Base-by-base conservation (phyloP, 352 stramenopile genomes). In the Halophytophthora polymorphica region DNA sequence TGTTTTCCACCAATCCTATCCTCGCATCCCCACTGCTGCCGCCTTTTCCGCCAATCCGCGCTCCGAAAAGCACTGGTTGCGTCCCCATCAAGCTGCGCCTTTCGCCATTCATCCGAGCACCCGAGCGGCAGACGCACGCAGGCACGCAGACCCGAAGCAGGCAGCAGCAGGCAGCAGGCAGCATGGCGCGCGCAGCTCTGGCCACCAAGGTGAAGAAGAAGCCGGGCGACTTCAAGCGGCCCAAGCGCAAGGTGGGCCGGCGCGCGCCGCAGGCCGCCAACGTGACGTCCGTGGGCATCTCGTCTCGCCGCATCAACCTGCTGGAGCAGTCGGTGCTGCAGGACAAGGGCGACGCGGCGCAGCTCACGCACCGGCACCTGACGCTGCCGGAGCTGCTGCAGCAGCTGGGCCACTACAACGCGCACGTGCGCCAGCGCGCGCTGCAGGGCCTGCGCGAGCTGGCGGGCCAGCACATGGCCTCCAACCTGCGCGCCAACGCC, bases 201-300 rank as follows among this genome's bases (percentile, higher is more conserved):
- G 66, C 71, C 47, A 64, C 73, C 51, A 78, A 74, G 61, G 51
- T 42, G 29, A 93, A 93, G 80, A 91, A 90, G 73, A 93, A 93
- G 69, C 83, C 83, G 10, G 80, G 64, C 28, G 83, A 93, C 62
- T 93, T 93, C 56, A 93, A 93, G 77, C 80, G 80, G 18, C 83
- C 78, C 13, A 93, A 93, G 78, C 83, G 77, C 64, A 93, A 93
- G 61, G 83, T 93, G 23, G 83, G 83, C 12, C 77, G 80, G 33
- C 84, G 85, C 49, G 78, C 72, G 1, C 61, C 73, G 13, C 77
- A 72, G 43, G 66, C 78, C 21, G 75, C 83, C 29, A 93, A 93
- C 43, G 83, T 93, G 18, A 93, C 83, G 23, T 87, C 72, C 31
- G 83, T 90, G 36, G 65, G 61, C 25, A 77, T 93, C 46, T 66